These are phyloP conservation scores for Psilocybe sp. DNA, from an alignment of 768 basidiomycete species.

Conservation along the genomic window DNA sequence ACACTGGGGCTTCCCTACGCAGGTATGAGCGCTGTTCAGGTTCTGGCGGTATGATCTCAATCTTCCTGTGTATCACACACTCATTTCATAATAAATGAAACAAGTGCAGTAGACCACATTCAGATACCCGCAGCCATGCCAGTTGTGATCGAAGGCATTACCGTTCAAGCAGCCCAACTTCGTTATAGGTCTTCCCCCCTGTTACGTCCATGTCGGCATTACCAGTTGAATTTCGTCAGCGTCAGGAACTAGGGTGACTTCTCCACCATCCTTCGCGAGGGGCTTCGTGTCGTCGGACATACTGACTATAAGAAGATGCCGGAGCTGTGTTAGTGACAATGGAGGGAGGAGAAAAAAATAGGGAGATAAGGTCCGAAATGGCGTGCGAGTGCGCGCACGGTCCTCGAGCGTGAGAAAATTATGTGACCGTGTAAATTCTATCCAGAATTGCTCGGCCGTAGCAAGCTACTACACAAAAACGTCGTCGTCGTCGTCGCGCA, in stretches of 20 bases:
- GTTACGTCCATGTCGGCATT: slow-evolving; percentile 28
- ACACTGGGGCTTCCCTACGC: slow-evolving; percentile 95
- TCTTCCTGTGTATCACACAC: slow-evolving; percentile 41
- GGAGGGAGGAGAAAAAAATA: too few relatives aligned
- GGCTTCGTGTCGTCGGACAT: slow-evolving; percentile 23
- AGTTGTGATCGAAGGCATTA: slow-evolving; percentile 76
- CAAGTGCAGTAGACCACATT: slow-evolving; percentile 25
- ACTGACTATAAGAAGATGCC: background rate
- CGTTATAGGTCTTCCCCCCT: slow-evolving; percentile 27
- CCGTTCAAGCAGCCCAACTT: slow-evolving; percentile 43
- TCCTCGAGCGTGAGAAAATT: too few relatives aligned
- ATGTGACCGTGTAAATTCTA: too few relatives aligned
- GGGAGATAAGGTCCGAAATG: background rate
- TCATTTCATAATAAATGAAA: slow-evolving; percentile 13
- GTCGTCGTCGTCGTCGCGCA: slow-evolving; percentile 72
- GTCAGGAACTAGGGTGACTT: slow-evolving; percentile 21
- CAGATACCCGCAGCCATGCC: slow-evolving; percentile 92
- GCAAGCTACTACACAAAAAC: too few relatives aligned
- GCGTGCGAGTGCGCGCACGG: background rate
- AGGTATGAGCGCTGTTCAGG: slow-evolving; percentile 97
- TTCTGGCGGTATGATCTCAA: slow-evolving; percentile 99
- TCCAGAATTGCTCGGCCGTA: too few relatives aligned
- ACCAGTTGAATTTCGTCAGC: slow-evolving; percentile 48
- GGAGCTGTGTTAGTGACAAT: too few relatives aligned
- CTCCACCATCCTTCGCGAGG: slow-evolving; percentile 22